A percentile compares a stretch with the other conserved stretches of the same genome.
phyloP scores from a whole-genome alignment of 1,284 basidiomycete species.

The Erythrobasidium hasegawianum region DNA sequence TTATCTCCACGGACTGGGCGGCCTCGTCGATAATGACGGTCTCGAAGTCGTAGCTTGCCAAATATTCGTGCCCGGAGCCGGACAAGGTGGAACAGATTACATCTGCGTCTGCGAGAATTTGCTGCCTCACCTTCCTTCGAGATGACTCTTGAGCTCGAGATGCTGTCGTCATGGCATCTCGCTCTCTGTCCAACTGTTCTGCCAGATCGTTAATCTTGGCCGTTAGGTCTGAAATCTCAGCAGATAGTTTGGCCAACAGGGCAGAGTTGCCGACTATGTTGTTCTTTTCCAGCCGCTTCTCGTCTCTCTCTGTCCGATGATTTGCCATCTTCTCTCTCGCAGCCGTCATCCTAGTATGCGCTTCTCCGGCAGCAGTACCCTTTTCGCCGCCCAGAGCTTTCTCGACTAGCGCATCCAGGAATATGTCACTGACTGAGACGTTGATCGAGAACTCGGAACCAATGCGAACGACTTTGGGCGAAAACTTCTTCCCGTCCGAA shows the following conservation, averaged over 20 bases:
- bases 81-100: slow-evolving; percentile 92
- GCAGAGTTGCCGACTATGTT: slow-evolving; percentile 47
- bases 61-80: slow-evolving; percentile 82
- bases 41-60: slow-evolving; percentile 68
- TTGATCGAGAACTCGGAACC: slow-evolving; percentile 78
- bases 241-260: slow-evolving; percentile 57
- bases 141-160: slow-evolving; percentile 70
- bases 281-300: slow-evolving; percentile 62
- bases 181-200: slow-evolving; percentile 68
- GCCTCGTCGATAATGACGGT: slow-evolving; percentile 98
- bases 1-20: slow-evolving; percentile 93
- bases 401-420: slow-evolving; percentile 80
- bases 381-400: slow-evolving; percentile 56
- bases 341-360: slow-evolving; percentile 57
- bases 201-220: slow-evolving; percentile 64
- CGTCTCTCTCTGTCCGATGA: slow-evolving; percentile 60
- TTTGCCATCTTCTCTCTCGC: slow-evolving; percentile 66
- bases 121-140: slow-evolving; percentile 65
- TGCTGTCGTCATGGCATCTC: slow-evolving; percentile 72
- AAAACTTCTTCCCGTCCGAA: slow-evolving; percentile 57
- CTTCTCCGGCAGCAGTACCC: slow-evolving; percentile 34
- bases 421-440: slow-evolving; percentile 76
- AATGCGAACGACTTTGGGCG: slow-evolving; percentile 80
- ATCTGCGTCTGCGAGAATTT: slow-evolving; percentile 81
- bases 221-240: slow-evolving; percentile 53